Evolutionary conservation across 345 rosid genomes (phyloP).

Genomic region (Garcia nutans): DNA sequence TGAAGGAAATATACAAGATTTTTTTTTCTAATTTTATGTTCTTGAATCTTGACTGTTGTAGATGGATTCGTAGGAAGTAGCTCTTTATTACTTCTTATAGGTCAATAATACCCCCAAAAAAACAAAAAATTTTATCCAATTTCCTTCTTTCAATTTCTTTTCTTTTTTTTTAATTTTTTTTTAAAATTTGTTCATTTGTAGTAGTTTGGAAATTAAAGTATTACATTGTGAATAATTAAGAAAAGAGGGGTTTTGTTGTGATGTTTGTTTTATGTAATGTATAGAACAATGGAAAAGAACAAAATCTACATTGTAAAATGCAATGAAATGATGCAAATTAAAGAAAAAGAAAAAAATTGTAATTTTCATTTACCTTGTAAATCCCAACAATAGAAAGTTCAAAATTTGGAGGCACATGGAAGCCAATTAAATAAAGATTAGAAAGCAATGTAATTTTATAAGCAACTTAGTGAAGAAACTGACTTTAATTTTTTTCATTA

Average conservation of each 20-base stretch:
- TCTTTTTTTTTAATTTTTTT: too few relatives aligned
- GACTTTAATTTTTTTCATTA: neutral
- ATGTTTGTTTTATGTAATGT: too few relatives aligned
- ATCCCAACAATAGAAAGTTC: neutral
- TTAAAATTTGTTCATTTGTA: neutral
- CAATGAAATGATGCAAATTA: too few relatives aligned
- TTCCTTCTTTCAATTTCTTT: neutral
- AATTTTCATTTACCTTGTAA: neutral
- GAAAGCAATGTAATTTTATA: slow-evolving; percentile 4
- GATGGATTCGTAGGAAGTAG: neutral
- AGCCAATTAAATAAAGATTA: neutral
- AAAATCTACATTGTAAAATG: neutral
- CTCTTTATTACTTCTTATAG: slow-evolving; percentile 2
- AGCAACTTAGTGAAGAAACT: neutral
- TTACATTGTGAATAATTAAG: slow-evolving; percentile 1
- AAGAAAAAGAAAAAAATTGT: neutral
- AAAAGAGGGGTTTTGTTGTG: too few relatives aligned
- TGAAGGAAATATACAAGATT: neutral
- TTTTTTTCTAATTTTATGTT: neutral
- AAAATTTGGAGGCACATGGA: neutral
- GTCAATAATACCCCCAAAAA: neutral
- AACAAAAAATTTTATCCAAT: neutral
- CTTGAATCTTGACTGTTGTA: neutral
- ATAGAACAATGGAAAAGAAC: too few relatives aligned
- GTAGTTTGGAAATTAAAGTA: slow-evolving; percentile 13